Evolutionary conservation across 345 rosid genomes (phyloP).

Genomic region (Citrus sp.): DNA sequence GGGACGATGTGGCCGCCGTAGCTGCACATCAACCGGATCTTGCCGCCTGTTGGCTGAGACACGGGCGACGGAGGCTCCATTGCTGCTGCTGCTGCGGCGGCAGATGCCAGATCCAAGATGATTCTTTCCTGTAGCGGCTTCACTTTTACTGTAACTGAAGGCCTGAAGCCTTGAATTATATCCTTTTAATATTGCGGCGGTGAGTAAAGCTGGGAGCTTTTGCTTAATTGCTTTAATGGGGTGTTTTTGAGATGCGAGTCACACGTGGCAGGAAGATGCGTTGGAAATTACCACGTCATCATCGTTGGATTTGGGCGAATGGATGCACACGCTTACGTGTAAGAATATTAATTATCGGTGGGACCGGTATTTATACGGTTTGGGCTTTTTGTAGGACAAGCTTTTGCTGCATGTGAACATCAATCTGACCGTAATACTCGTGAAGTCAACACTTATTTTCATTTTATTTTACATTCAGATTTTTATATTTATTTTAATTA

Average conservation of each 20-base stretch:
- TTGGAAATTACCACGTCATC: neutral
- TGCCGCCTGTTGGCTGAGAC: slow-evolving; percentile 10
- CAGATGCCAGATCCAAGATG: no score
- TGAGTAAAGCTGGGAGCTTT: no score
- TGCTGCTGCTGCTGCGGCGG: neutral
- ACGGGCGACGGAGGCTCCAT: neutral
- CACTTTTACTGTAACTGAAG: no score
- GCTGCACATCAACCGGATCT: slow-evolving; percentile 80
- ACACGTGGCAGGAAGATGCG: neutral
- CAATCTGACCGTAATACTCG: no score
- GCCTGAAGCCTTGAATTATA: no score
- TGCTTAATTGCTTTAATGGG: neutral
- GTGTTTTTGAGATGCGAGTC: neutral
- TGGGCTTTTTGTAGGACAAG: neutral
- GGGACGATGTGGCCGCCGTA: slow-evolving; percentile 65
- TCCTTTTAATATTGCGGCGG: no score
- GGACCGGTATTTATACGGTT: neutral
- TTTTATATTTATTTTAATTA: no score
- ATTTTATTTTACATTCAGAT: no score
- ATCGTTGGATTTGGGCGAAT: neutral
- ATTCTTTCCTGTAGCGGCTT: no score
- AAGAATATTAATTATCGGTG: neutral
- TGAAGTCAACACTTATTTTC: no score
- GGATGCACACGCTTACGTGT: neutral
- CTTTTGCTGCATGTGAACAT: neutral